Base-by-base conservation (phyloP, 2,329 filamentous ascomycete genomes). In the Xylaria digitata region DNA sequence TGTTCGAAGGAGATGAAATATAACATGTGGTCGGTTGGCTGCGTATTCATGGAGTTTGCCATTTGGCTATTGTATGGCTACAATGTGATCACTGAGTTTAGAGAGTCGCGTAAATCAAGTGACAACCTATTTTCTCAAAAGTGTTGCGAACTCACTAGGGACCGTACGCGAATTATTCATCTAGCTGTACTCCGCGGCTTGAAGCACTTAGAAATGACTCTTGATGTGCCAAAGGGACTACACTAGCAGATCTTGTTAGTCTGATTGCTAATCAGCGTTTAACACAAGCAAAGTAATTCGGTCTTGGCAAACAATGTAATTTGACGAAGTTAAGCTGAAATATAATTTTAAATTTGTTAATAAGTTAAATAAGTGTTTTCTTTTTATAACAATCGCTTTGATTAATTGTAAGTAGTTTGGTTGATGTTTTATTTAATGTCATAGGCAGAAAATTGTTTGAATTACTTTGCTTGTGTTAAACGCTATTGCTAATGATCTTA, bases 21-120 rank as follows among this genome's bases (percentile, higher is more conserved):
- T 32, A 59, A 66, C 26, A 66, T 66, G 59, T 66, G 64, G 64
- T 66, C 64, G 0, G 19, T 63, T 37, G 64, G 64, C 2, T 66
- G 64, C 11, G 42, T 66, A 8, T 66, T 59, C 26, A 53, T 59
- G 48, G 64, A 66, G 42, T 63, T 66, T 40, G 9, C 45, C 40
- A 63, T 66, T 17, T 66, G 64, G 64, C 17, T 63, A 13, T 40
- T 66, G 4, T 59, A 66, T 6, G 64, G 59, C 32, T 11, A 58
- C 8, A 2, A 34, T 11, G 48, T 59, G n/a, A 63, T 66, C 21
- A 13, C 21, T 4, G 19, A 49, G 7, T 66, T 66, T 17, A 42
- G 56, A 32, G 2, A 26, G 23, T n/a, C 9, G 5, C 63, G 53
- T 6, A 30, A 21, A 7, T 3, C 34, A 30, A n/a, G n/a, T n/a